phyloP scores from a whole-genome alignment of 495 filamentous ascomycete genomes.

The Aspergillus bridgeri region DNA sequence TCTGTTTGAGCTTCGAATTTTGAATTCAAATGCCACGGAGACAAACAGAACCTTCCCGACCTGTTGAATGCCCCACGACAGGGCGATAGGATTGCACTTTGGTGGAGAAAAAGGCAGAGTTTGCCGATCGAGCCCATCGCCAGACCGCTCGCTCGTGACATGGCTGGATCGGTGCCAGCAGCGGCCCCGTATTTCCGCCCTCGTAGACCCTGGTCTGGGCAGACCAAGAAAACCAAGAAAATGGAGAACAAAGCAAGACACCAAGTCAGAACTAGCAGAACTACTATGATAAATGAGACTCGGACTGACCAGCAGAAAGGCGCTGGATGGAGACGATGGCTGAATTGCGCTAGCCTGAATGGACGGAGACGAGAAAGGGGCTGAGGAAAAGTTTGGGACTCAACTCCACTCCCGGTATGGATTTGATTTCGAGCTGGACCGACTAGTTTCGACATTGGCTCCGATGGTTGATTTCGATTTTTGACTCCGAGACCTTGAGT shows the following conservation, averaged over 20 bases:
- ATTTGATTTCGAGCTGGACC: slow-evolving; percentile 22
- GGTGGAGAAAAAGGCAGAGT: slow-evolving; percentile 12
- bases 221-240: background rate
- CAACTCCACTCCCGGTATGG: slow-evolving; percentile 9
- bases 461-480: too few species aligned
- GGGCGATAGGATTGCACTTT: too few species aligned
- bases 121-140: slow-evolving; percentile 29
- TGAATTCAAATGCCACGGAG: too few species aligned
- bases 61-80: too few species aligned
- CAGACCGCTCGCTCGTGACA: slow-evolving; percentile 18
- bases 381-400: slow-evolving; percentile 8
- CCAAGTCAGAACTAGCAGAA: background rate
- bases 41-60: too few species aligned
- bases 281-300: background rate
- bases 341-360: slow-evolving; percentile 13
- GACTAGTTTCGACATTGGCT: slow-evolving; percentile 1
- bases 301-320: slow-evolving; percentile 2
- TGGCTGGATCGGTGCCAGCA: slow-evolving; percentile 7
- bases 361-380: slow-evolving; percentile 13
- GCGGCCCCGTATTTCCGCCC: slow-evolving; percentile 12
- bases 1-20: too few species aligned
- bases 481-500: too few species aligned
- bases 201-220: slow-evolving; percentile 12
- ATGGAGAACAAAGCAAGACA: slow-evolving; percentile 1
- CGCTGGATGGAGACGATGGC: slow-evolving; percentile 13